Evolutionary conservation across 305 asterid species (phyloP), one percentile per base, ranked within the genome.

Genomic region (Fraxinus xanthoxyloides): DNA sequence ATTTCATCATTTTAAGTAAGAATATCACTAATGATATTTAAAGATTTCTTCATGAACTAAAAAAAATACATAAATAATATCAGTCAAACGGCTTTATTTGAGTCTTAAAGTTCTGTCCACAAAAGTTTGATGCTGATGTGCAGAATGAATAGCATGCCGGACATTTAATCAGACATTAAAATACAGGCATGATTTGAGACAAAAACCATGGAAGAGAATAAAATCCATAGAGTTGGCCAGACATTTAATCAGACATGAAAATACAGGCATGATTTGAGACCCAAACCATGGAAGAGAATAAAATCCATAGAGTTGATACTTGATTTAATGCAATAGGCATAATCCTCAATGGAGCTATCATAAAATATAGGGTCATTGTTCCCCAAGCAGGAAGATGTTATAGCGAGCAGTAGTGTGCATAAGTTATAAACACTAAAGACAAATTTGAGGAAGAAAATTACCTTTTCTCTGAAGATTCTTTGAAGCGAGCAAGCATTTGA

Each of bases 391-490:
- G 67, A 69, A 69, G 23, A 65, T 1, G n/a, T n/a, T 28, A 69
- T 36, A 65, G n/a, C 7, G 36, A 76, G 36, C 61, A 70, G 12
- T 38, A 67, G 36, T 40, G 34, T 24, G 32, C 75, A 78, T 59
- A 40, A 76, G 67, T 56, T 56, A 56, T 36, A 40, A 78, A 69
- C 63, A 23, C 24, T 38, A 40, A 61, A 63, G 28, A 36, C 91
- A 15, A 38, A 8, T 12, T 56, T 65, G 69, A 15, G 9, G 38
- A 28, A 69, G 7, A n/a, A 38, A 56, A 72, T 9, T 38, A 92
- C 99, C 99, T 91, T 88, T 88, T 89, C 77, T 94, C 98, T 30
- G 92, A 78, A 81, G 99, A 92, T 85, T 96, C 99, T 87, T 93
- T 94, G 87, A 91, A 94, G 54, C 91, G 93, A 69, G 97, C 87